Evolutionary conservation across 2,329 filamentous ascomycete species (phyloP), one percentile per base, ranked within the genome.

Genomic region (Knoxdaviesia proteae): DNA sequence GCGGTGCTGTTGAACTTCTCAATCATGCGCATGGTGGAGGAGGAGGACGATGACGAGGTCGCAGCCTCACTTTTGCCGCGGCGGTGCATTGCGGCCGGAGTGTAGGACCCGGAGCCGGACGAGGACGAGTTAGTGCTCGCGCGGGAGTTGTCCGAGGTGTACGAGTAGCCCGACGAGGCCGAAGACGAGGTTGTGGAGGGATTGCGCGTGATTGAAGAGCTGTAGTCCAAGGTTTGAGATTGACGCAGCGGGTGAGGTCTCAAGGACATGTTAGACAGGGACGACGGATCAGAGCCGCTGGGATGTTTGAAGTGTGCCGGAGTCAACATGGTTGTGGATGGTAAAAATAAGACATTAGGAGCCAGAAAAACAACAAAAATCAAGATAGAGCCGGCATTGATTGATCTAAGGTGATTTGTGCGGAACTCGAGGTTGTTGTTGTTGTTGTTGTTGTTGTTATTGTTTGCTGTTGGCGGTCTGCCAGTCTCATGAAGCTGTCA

Each of bases 31-130:
- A 36, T 39, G 6, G 45, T 40, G 20, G 40, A 39, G 20, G 3
- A 30, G 6, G 40, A 39, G 10, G 37, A 32, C 60, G 46, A 65
- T 50, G 67, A 56, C 53, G 75, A 68, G 38, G 66, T 65, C 46
- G 68, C 68, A 45, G 71, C 71, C 64, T 90, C 82, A 60, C 82
- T 88, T 57, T 77, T 69, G 47, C 81, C 81, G 56, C 84, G 74
- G 57, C 76, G 80, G 54, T 88, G 83, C 40, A 68, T 67, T 46
- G 59, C 52, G 46, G 56, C 55, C 46, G 59, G 47, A 11, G 55
- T 49, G 56, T 73, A 71, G 39, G 64, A 65, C 55, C 72, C 74
- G 34, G 82, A 84, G 36, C 35, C 41, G 11, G 39, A 39, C 3
- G 38, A 43, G 33, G 83, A 88, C 40, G 80, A 59, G 44, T 51